Evolutionary conservation across 345 rosid genomes (phyloP).

Genomic region (Citropsis articulata): DNA sequence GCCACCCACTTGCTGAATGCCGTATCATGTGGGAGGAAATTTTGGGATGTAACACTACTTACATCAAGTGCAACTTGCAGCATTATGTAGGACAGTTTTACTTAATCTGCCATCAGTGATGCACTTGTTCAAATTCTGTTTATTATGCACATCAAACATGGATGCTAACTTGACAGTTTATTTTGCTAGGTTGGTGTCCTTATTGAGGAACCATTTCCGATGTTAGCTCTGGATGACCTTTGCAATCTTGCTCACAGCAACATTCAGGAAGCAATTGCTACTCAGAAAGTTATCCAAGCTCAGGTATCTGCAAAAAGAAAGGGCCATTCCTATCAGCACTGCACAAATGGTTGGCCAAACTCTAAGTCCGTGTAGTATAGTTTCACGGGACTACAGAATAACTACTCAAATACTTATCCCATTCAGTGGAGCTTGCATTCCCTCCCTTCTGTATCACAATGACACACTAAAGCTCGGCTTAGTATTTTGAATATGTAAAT

Average conservation of each 20-base stretch:
- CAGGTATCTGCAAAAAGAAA: conserved; percentile 45
- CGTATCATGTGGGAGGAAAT: no score
- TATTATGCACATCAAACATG: neutral
- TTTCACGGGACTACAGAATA: neutral
- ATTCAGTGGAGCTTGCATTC: neutral
- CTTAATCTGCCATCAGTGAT: neutral
- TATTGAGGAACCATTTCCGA: conserved; percentile 93
- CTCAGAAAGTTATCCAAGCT: conserved; percentile 51
- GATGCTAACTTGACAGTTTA: neutral
- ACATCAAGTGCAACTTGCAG: neutral
- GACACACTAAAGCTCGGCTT: neutral
- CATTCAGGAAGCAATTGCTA: conserved; percentile 56
- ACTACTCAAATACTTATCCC: neutral
- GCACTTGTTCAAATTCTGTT: neutral
- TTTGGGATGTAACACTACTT: no score
- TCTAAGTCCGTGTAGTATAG: neutral
- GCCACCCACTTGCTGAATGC: no score
- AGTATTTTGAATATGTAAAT: neutral
- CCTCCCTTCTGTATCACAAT: neutral
- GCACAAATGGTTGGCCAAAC: conserved; percentile 72
- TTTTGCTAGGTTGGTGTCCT: conserved; percentile 84
- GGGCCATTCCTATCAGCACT: conserved; percentile 37
- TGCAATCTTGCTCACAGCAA: conserved; percentile 50
- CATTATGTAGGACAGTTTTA: neutral
- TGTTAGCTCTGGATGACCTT: conserved; percentile 85